Conservation (phyloP, 1,284 basidiomycete genomes). For the Ceratobasidium sp. region DNA sequence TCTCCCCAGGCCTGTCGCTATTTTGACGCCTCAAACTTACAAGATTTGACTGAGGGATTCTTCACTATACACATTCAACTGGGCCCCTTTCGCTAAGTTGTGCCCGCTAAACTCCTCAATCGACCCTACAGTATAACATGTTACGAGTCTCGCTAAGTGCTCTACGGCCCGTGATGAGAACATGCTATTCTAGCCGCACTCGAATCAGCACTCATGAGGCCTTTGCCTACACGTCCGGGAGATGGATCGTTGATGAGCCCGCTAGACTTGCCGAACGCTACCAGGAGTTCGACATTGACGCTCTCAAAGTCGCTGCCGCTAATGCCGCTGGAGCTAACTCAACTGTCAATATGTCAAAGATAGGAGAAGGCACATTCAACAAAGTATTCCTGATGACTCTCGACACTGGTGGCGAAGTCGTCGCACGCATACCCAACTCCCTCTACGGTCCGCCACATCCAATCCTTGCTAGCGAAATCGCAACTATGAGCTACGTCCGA, state of each 20-base stretch:
- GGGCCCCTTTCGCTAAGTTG: too few species aligned
- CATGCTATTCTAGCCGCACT: too few species aligned
- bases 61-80: too few species aligned
- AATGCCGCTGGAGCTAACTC: neutral
- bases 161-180: too few species aligned
- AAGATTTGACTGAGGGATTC: too few species aligned
- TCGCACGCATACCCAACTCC: neutral
- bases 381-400: neutral
- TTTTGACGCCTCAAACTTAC: too few species aligned
- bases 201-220: slow-evolving; percentile 6
- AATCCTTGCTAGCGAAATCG: neutral
- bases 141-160: too few species aligned
- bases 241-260: neutral
- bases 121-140: too few species aligned
- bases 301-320: neutral
- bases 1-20: too few species aligned
- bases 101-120: too few species aligned
- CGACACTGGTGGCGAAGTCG: neutral
- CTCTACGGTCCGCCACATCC: neutral
- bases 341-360: neutral
- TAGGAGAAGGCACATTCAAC: neutral
- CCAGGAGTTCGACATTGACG: neutral
- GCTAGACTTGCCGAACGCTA: neutral
- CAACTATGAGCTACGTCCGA: neutral
- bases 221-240: neutral